phyloP scores from a whole-genome alignment of 2,329 filamentous ascomycete species.

The Aspergillus texensis region DNA sequence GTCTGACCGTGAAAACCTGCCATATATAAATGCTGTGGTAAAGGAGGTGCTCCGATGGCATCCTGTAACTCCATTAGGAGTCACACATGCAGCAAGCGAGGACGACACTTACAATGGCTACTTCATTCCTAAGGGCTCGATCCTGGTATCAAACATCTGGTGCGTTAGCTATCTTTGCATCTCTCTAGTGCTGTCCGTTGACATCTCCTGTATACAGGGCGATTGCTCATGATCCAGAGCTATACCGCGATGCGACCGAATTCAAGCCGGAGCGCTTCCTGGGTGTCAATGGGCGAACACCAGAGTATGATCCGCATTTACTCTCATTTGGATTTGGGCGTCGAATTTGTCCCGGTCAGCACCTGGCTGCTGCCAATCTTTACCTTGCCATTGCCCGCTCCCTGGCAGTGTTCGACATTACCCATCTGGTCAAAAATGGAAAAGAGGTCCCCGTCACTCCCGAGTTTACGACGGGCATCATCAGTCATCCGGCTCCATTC shows the following conservation, averaged over 20 bases:
- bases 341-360: conserved; percentile 5
- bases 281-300: background rate
- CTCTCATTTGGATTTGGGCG: conserved; percentile 7
- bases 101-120: conserved; percentile 9
- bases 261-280: conserved; percentile 6
- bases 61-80: background rate
- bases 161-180: background rate
- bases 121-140: background rate
- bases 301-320: background rate
- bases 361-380: background rate
- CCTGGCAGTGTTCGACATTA: background rate
- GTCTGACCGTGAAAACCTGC: background rate
- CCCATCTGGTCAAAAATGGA: background rate
- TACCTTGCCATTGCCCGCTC: background rate
- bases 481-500: conserved; percentile 42
- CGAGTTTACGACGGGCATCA: conserved; percentile 36
- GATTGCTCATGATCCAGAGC: background rate
- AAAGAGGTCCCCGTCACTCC: conserved; percentile 15
- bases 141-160: conserved; percentile 7
- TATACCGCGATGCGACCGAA: background rate
- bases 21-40: background rate
- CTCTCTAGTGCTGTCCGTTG: background rate
- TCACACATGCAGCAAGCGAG: background rate
- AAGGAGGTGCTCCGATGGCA: conserved; percentile 2
- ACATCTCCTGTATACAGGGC: background rate